Conservation (phyloP, 805 yeast species). For the Blastobotrys americana region DNA sequence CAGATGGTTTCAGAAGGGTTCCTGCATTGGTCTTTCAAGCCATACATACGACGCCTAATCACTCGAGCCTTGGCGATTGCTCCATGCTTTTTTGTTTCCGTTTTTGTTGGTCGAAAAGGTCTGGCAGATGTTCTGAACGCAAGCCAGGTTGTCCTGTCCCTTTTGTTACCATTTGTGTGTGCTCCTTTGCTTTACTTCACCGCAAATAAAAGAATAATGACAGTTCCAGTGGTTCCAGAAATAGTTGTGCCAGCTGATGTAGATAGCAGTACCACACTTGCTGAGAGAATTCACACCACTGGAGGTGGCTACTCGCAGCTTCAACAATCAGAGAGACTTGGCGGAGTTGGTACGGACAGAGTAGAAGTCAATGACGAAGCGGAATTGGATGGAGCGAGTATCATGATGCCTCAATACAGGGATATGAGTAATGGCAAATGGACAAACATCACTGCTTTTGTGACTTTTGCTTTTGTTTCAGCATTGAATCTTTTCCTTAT, state of each 20-base stretch:
- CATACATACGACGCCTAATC: constrained; percentile 70
- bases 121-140: constrained; percentile 62
- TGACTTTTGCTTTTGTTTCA: constrained; percentile 66
- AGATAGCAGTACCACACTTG: not conserved
- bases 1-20: constrained; percentile 93
- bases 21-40: constrained; percentile 68
- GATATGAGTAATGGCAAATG: constrained; percentile 66
- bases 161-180: constrained; percentile 77
- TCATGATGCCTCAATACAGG: constrained; percentile 29
- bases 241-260: not conserved
- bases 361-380: not conserved
- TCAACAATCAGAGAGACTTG: no score
- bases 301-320: not conserved
- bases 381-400: not conserved
- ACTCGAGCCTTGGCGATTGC: constrained; percentile 79
- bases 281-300: not conserved
- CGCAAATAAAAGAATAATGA: constrained; percentile 58
- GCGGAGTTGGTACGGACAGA: not conserved
- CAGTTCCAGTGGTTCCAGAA: constrained; percentile 25
- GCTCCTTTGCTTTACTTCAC: constrained; percentile 86
- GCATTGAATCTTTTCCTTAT: constrained; percentile 66
- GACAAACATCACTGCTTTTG: constrained; percentile 46
- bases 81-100: constrained; percentile 74
- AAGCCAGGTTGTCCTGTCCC: constrained; percentile 73
- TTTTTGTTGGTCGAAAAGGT: constrained; percentile 74